Base-by-base conservation (phyloP, 1,284 basidiomycete genomes). In the Cutaneotrichosporon spelunceum region DNA sequence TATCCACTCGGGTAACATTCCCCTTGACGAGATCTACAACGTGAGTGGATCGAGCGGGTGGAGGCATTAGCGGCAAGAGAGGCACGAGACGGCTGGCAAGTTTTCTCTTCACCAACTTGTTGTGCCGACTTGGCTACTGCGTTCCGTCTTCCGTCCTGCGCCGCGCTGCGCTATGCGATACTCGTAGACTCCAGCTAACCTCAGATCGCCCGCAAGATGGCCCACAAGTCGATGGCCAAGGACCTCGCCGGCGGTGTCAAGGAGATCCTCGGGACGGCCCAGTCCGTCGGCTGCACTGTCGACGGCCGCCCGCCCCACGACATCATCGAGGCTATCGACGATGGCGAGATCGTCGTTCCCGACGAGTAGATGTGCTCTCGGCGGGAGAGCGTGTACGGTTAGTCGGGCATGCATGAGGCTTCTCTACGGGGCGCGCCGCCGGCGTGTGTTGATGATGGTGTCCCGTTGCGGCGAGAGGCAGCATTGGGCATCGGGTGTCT, bases 21-120 rank as follows among this genome's bases (percentile, higher is more conserved):
- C 93, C 63, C 84, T 99, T 64, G 95, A 98, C 78, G 91, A 96
- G 82, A 93, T 99, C 77, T 83, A 93, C 78, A 89, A 95, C 93
- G 74, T 79, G 67, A 71, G 78, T 74, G 10, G 21, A 5, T 1
- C 16, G 53, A 39, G 34, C 52, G 21, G 52, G 19, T 26, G 9
- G n/a, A n/a, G n/a, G n/a, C n/a, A n/a, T n/a, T n/a, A n/a, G n/a
- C n/a, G n/a, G 27, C 26, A 8, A 29, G 21, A 13, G 4, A 3
- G 10, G 45, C 10, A 47, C 4, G 23, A 14, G 23, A 6, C 10
- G 21, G 11, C 6, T 8, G 23, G 23, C 23, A 26, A 47, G 11
- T 47, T 24, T 47, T 24, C 23, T 23, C 45, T 16, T 26, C 11
- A 4, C 30, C 1, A 33, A 19, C 36, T 39, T 13, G 14, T 13